Base-by-base conservation (phyloP, 305 asterid species). In the Petunia hybrid region DNA sequence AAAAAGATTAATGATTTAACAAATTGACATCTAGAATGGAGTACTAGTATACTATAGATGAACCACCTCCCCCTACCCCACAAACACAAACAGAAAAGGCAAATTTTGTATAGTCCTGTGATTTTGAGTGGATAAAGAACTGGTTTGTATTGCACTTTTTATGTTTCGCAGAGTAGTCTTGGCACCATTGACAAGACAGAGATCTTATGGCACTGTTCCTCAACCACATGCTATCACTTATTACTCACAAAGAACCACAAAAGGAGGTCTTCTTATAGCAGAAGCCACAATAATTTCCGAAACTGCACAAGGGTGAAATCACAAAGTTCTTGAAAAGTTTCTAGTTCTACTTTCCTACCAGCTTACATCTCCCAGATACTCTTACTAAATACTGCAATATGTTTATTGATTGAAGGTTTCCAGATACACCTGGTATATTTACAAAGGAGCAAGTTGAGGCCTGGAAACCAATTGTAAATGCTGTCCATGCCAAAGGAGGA, bases 391-490 rank as follows among this genome's bases (percentile, higher is more conserved):
- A 12, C 40, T 68, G 4, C 66, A 8, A n/a, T 6, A 45, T 60
- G 74, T 13, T 79, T 16, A 68, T 62, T 10, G 42, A 13, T 42
- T 81, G 80, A 45, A 84, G 87, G 46, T 81, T 51, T 42, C 73
- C 81, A 7, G 1, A 38, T 1, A 78, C 79, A 16, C 87, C 87
- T 40, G 87, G 87, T 8, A 84, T 84, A 41, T 84, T 84, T 84
- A 84, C 83, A 42, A 81, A 59, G 67, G 83, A 84, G 51, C 85
- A 81, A 63, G 83, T 84, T 42, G 83, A 84, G 51, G 87, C 87
- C 1, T 81, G 87, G 87, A 84, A 84, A 71, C 83, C 87, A 31
- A 81, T 81, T 56, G 87, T 84, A n/a, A 69, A 78, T 35, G 83
- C 87, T 0, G 85, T 84, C 22, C 87, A 81, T 56, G 83, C 83